These are phyloP conservation scores for Ogataea kodamae DNA, from an alignment of 805 yeast species.

Conservation along the genomic window DNA sequence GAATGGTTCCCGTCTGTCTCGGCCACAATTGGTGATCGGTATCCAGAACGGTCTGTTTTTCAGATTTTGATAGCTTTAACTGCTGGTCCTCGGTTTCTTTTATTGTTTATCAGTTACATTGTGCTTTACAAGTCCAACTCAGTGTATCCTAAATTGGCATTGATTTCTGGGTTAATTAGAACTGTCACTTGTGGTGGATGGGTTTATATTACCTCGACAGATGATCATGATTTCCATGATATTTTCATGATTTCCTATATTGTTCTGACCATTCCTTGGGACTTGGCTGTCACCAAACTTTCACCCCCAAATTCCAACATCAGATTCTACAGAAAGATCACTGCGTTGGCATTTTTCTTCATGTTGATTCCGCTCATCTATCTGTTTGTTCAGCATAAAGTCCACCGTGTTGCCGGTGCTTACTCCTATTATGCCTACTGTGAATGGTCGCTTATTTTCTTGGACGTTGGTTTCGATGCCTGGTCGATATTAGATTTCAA, in stretches of 20 bases:
- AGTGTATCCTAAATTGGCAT: constrained; percentile 38
- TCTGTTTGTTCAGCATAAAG: constrained; percentile 90
- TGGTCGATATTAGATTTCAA: constrained; percentile 71
- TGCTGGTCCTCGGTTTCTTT: constrained; percentile 83
- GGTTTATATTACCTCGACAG: constrained; percentile 96
- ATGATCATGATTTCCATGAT: constrained; percentile 95
- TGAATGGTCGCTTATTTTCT: constrained; percentile 85
- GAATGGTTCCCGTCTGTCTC: constrained; percentile 99
- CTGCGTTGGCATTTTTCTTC: constrained; percentile 63
- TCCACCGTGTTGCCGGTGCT: constrained; percentile 85
- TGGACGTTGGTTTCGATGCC: constrained; percentile 83
- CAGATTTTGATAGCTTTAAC: constrained; percentile 91
- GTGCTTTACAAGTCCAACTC: constrained; percentile 39
- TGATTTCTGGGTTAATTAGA: constrained; percentile 73
- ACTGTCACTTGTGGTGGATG: constrained; percentile 98
- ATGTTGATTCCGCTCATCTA: constrained; percentile 78
- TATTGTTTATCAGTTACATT: constrained; percentile 52
- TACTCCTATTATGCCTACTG: constrained; percentile 91
- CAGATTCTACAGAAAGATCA: constrained; percentile 49
- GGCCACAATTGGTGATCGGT: constrained; percentile 95
- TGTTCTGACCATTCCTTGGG: constrained; percentile 90
- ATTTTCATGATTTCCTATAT: constrained; percentile 92
- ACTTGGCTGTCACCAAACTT: constrained; percentile 52
- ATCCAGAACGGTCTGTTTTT: constrained; percentile 91
- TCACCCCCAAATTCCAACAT: constrained; percentile 44